Percentiles rank a stretch among this genome's conserved stretches.
Conservation (phyloP, 2,329 filamentous ascomycete genomes). For the Zymoseptoria tritici region DNA sequence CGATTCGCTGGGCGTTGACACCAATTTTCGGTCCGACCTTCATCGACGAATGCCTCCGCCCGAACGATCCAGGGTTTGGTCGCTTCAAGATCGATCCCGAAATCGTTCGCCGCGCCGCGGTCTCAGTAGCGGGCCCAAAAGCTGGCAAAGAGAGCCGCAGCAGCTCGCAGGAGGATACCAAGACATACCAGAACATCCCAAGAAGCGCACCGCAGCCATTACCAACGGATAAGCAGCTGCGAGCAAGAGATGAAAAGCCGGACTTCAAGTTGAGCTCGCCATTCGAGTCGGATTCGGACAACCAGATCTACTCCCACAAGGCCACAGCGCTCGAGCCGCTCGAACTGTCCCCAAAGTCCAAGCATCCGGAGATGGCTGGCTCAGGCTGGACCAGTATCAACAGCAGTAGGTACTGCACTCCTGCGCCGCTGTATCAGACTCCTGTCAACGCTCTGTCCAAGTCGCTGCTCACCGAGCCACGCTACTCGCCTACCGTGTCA, state of each 20-base stretch:
- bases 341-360: conserved; percentile 26
- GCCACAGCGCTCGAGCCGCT: conserved; percentile 13
- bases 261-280: conserved; percentile 21
- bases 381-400: conserved; percentile 26
- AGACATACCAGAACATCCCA: conserved; percentile 10
- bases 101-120: conserved; percentile 31
- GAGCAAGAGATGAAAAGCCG: conserved; percentile 11
- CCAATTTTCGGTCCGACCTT: conserved; percentile 86
- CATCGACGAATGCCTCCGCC: conserved; percentile 59
- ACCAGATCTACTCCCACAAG: conserved; percentile 9
- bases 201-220: conserved; percentile 13
- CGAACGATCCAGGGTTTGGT: conserved; percentile 52
- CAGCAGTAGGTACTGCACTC: conserved; percentile 2
- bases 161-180: conserved; percentile 4
- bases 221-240: conserved; percentile 2
- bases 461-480: conserved; percentile 16
- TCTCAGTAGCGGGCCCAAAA: conserved; percentile 34
- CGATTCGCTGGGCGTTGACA: conserved; percentile 76
- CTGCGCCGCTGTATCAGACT: conserved; percentile 1
- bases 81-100: conserved; percentile 35
- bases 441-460: conserved; percentile 8
- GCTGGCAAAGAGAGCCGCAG: conserved; percentile 9
- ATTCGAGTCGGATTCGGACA: conserved; percentile 16
- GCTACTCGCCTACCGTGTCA: conserved; percentile 13
- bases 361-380: conserved; percentile 1